Base-by-base conservation (phyloP, 805 yeast species). In the Alloascoidea africana region DNA sequence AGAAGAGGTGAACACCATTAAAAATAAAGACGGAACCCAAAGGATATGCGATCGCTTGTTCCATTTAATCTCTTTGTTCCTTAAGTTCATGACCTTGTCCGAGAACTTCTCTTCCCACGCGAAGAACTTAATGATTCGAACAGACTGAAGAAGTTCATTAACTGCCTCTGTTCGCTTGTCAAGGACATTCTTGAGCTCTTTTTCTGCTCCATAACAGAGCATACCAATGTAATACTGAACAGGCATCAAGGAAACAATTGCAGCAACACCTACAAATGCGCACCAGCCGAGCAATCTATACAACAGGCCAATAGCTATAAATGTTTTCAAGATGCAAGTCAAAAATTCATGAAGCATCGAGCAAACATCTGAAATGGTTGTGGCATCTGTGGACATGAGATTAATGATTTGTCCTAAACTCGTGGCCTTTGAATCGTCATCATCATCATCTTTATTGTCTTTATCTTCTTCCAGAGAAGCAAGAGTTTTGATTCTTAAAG, bases 61-160 rank as follows among this genome's bases (percentile, higher is more conserved):
- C 45, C 66, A 58, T 8, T 47, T 43, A 43, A 91, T 58, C 60
- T 89, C 98, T 38, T 76, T 74, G 27, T 70, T 69, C 63, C 98
- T 76, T 39, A 86, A 66, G 15, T 70, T 65, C 56, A 73, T 56
- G 42, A 89, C 81, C 33, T 70, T 75, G 37, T 76, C 72, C 46
- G 71, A 76, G 53, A 89, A 89, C 49, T 79, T 77, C 34, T 73
- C 69, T 57, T 89, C 98, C 98, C 98, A 89, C 1, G 95, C 95
- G 55, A 89, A 87, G 52, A 82, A 87, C 59, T 89, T 89, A 63
- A 89, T 81, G 49, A 89, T 85, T 54, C 97, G 72, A 45, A 89
- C 89, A 45, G 89, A 78, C 58, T 81, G 93, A 50, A 89, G 75
- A 4, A 94, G 73, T 60, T 91, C 98, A 55, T 87, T 91, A 49